phyloP scores from a whole-genome alignment of 2,329 filamentous ascomycete genomes.

The Phoma sp. region DNA sequence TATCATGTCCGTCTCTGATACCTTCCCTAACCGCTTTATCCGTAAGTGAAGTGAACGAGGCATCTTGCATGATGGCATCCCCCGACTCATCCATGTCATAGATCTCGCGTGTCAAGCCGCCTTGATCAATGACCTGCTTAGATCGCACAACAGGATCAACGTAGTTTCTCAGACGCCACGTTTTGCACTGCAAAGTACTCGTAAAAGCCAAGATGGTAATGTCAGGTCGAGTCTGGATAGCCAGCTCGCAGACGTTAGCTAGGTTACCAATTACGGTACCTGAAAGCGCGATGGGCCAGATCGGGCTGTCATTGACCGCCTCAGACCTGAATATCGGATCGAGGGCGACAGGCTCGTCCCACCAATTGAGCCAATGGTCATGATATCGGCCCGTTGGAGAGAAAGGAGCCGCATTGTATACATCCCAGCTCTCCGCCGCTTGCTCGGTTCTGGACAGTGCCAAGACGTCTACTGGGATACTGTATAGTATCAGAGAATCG shows the following conservation, averaged over 20 bases:
- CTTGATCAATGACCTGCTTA: slow-evolving; percentile 27
- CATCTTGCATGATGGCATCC: slow-evolving; percentile 23
- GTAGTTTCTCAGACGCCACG: slow-evolving; percentile 54
- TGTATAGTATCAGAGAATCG: slow-evolving; percentile 63
- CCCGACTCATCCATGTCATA: slow-evolving; percentile 15
- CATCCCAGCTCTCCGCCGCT: slow-evolving; percentile 27
- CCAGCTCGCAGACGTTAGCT: slow-evolving; percentile 57
- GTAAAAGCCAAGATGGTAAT: slow-evolving; percentile 62
- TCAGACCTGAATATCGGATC: slow-evolving; percentile 3
- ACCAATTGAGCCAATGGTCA: slow-evolving; percentile 44
- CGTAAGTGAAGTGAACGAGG: not conserved
- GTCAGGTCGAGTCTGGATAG: slow-evolving; percentile 53
- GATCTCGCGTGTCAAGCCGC: slow-evolving; percentile 33
- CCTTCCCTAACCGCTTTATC: not conserved
- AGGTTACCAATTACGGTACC: slow-evolving; percentile 58
- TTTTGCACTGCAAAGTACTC: slow-evolving; percentile 51
- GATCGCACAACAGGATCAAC: slow-evolving; percentile 10
- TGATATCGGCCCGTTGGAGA: slow-evolving; percentile 8
- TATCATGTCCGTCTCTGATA: slow-evolving; percentile 2
- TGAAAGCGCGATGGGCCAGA: slow-evolving; percentile 58
- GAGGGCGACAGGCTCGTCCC: slow-evolving; percentile 21
- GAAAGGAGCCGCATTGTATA: slow-evolving; percentile 22
- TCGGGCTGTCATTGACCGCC: slow-evolving; percentile 14
- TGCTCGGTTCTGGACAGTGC: slow-evolving; percentile 39
- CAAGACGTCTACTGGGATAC: slow-evolving; percentile 61